Evolutionary conservation across 2,329 filamentous ascomycete genomes (phyloP), one percentile per base, ranked within the genome.

Genomic region (Arthroderma sp.): DNA sequence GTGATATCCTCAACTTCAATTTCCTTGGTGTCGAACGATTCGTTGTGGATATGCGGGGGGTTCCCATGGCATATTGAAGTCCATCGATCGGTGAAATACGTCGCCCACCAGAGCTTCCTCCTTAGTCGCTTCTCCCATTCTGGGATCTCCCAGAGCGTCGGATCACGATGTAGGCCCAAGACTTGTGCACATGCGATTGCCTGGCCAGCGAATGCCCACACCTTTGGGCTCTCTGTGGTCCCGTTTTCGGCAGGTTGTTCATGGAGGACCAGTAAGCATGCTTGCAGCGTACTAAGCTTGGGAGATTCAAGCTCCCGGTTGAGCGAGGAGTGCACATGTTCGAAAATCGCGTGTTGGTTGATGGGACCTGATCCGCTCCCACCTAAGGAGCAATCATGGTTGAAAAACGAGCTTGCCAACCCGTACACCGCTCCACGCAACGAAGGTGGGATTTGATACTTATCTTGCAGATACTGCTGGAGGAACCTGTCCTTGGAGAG

Each of bases 71-170:
- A 36, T 36, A 43, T 29, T 11, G 42, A 15, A 31, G 42, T 43
- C 42, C 42, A 43, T 38, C 29, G 28, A 15, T 43, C 42, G 1
- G 27, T 36, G 31, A 34, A 37, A 31, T 38, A 43, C 5, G 36
- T 36, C 31, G 42, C 42, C 42, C 42, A 43, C 36, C 33, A 43
- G 4, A 43, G 6, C n/a, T 38, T 36, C 42, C 42, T 38, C 9
- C 42, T 31, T 34, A 43, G 36, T 9, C 27, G 27, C 34, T 38
- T 43, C 11, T 43, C 42, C 42, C 33, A 31, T 10, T 9, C 42
- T 8, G 42, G 42, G 30, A 43, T 37, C 31, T 29, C 42, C 42
- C 42, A 43, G 29, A 37, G 5, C 3, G 33, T 30, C 9, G 33
- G 27, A 30, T 43, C 27, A 29, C n/a, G 42, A 27, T 43, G 42